Percentiles rank a stretch among this genome's conserved stretches.
Conservation (phyloP, 192 early-diverging fungal genomes). For the Umbelopsis vinacea region DNA sequence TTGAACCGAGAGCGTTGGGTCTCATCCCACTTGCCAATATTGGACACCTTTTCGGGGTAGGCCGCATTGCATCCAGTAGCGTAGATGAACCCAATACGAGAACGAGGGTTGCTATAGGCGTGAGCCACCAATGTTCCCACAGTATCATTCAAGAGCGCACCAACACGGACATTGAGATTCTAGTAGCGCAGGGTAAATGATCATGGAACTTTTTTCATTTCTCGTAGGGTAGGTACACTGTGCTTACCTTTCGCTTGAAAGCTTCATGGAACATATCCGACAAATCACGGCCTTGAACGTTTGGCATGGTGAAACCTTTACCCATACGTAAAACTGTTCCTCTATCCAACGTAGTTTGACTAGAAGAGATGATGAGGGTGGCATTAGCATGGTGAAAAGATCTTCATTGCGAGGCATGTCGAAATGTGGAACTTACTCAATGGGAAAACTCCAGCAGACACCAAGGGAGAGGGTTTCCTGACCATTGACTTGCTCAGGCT, state of each 20-base stretch:
- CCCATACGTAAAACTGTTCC: slow-evolving; percentile 63
- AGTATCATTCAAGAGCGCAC: slow-evolving; percentile 95
- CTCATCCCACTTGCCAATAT: slow-evolving; percentile 77
- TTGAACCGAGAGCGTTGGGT: slow-evolving; percentile 40
- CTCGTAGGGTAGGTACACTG: too few species aligned
- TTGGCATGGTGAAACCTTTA: slow-evolving; percentile 84
- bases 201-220: too few species aligned
- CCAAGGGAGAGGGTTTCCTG: slow-evolving; percentile 52
- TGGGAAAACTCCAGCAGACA: slow-evolving; percentile 87
- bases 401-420: too few species aligned
- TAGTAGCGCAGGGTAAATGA: slow-evolving; percentile 9
- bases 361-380: slow-evolving; percentile 20
- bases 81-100: slow-evolving; percentile 86
- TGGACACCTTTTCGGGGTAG: slow-evolving; percentile 81
- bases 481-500: slow-evolving; percentile 28
- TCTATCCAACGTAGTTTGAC: slow-evolving; percentile 57
- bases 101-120: slow-evolving; percentile 81
- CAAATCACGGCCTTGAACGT: slow-evolving; percentile 84
- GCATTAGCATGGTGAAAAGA: neutral
- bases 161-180: slow-evolving; percentile 73
- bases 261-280: slow-evolving; percentile 84
- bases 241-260: slow-evolving; percentile 63
- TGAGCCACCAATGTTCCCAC: slow-evolving; percentile 92
- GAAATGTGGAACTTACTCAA: slow-evolving; percentile 59
- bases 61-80: slow-evolving; percentile 98